Conservation (phyloP, 345 rosid genomes). For the Streptanthus diversifolius region DNA sequence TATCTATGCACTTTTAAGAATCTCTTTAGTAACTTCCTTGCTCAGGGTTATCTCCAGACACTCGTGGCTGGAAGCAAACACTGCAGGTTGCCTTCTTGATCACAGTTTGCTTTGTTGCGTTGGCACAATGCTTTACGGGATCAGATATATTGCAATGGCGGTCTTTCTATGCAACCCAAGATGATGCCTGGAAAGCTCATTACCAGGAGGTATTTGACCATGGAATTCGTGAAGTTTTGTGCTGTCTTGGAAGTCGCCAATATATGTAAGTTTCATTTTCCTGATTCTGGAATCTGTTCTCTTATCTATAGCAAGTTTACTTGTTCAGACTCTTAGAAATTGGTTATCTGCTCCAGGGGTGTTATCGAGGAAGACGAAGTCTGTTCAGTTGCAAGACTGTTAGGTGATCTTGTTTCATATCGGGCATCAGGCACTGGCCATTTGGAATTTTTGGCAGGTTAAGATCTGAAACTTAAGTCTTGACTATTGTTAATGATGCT, state of each 20-base stretch:
- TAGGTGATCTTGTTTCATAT: conserved; percentile 91
- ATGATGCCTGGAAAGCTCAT: conserved; percentile 92
- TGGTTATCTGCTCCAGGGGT: conserved; percentile 43
- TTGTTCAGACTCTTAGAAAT: not conserved
- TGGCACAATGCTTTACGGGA: conserved; percentile 73
- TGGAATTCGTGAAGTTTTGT: conserved; percentile 90
- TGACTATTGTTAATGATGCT: not conserved
- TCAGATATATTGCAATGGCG: conserved; percentile 81
- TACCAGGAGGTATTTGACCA: conserved; percentile 90
- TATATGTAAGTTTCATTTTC: conserved; percentile 53
- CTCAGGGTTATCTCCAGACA: conserved; percentile 48
- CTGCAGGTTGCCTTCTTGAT: conserved; percentile 46
- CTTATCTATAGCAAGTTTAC: not conserved
- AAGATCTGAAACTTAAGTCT: conserved; percentile 1
- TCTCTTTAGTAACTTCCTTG: conserved; percentile 9
- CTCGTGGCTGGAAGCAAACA: conserved; percentile 48
- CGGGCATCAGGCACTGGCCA: conserved; percentile 95
- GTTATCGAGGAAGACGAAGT: conserved; percentile 82
- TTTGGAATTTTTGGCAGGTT: conserved; percentile 87
- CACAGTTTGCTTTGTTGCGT: conserved; percentile 47
- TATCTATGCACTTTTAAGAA: conserved; percentile 4
- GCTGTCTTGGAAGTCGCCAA: conserved; percentile 79
- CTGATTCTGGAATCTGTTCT: not conserved
- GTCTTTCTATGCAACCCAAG: conserved; percentile 75
- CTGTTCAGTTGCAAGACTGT: conserved; percentile 69